phyloP scores from a whole-genome alignment of 441 rosid species.

The Erysimum cheiri region DNA sequence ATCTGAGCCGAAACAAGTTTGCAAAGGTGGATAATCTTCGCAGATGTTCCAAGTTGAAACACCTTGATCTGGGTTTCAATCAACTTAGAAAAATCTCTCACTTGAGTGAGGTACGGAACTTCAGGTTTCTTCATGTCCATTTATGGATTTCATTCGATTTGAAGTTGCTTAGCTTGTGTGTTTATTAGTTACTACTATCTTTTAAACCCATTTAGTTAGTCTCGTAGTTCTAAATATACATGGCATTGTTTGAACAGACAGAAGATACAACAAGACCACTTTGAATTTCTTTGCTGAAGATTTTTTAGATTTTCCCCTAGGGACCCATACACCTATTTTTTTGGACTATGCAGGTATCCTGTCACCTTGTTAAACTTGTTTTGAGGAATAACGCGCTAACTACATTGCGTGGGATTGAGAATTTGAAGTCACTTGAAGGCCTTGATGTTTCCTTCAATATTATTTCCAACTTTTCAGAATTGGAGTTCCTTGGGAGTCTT shows the following conservation, averaged over 20 bases:
- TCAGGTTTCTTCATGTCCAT: slow-evolving; percentile 26
- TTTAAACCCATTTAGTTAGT: slow-evolving; percentile 9
- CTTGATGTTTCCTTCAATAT: slow-evolving; percentile 96
- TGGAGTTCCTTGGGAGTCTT: slow-evolving; percentile 79
- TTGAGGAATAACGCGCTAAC: slow-evolving; percentile 96
- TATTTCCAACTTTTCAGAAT: slow-evolving; percentile 85
- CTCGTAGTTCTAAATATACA: slow-evolving; percentile 19
- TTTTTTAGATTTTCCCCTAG: slow-evolving; percentile 46
- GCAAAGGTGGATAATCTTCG: slow-evolving; percentile 89
- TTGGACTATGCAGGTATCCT: slow-evolving; percentile 83
- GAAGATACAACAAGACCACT: slow-evolving; percentile 3
- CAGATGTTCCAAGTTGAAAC: slow-evolving; percentile 80
- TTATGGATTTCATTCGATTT: slow-evolving; percentile 18
- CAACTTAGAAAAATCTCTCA: slow-evolving; percentile 70
- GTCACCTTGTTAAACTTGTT: slow-evolving; percentile 84
- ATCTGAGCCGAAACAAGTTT: slow-evolving; percentile 95
- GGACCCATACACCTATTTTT: slow-evolving; percentile 48
- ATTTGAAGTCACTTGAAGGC: slow-evolving; percentile 94
- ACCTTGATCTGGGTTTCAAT: slow-evolving; percentile 97
- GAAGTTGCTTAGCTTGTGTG: slow-evolving; percentile 20
- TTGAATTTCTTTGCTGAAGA: slow-evolving; percentile 13
- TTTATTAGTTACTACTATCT: slow-evolving; percentile 22
- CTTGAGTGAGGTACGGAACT: slow-evolving; percentile 72
- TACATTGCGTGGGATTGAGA: slow-evolving; percentile 87
- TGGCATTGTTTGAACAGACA: slow-evolving; percentile 14